A percentile compares a stretch with the other conserved stretches of the same genome.
Conservation (phyloP, 129 eudicot species). For the Saposhnikovia divaricata region DNA sequence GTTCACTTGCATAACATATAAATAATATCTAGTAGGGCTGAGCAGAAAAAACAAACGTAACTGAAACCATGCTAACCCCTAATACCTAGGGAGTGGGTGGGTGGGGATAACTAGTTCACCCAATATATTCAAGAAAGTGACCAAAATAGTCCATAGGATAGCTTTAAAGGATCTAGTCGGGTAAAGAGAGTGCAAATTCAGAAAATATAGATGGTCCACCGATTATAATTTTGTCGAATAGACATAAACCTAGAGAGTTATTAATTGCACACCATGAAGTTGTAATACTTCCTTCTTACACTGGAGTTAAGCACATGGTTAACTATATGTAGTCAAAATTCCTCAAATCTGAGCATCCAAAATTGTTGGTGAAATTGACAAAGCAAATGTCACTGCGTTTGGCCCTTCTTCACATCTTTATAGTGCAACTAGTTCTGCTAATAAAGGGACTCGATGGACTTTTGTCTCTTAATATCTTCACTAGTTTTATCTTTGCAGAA, state of each 20-base stretch:
- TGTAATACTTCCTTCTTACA: not conserved
- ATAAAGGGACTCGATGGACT: not conserved
- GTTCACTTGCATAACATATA: not conserved
- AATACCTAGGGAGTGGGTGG: not conserved
- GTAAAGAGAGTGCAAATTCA: not conserved
- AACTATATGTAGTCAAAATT: not conserved
- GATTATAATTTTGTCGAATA: not conserved
- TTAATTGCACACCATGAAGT: not conserved
- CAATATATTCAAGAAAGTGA: not conserved
- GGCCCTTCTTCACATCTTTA: not conserved
- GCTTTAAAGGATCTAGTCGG: not conserved
- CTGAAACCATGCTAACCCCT: too few relatives aligned
- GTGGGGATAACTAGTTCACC: not conserved
- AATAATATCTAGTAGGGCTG: not conserved
- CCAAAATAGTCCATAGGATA: not conserved
- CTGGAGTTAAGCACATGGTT: not conserved
- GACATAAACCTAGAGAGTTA: not conserved
- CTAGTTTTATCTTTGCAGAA: conserved; percentile 50
- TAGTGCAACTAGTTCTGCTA: conserved; percentile 5
- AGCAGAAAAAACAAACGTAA: too few relatives aligned
- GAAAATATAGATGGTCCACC: not conserved
- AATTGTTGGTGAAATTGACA: not conserved
- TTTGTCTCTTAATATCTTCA: not conserved
- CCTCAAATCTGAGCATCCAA: not conserved
- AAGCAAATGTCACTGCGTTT: not conserved